A percentile compares a stretch with the other conserved stretches of the same genome.
These are phyloP conservation scores for Suhomyces sp. DNA, from an alignment of 805 yeast genomes.

Conservation along the genomic window DNA sequence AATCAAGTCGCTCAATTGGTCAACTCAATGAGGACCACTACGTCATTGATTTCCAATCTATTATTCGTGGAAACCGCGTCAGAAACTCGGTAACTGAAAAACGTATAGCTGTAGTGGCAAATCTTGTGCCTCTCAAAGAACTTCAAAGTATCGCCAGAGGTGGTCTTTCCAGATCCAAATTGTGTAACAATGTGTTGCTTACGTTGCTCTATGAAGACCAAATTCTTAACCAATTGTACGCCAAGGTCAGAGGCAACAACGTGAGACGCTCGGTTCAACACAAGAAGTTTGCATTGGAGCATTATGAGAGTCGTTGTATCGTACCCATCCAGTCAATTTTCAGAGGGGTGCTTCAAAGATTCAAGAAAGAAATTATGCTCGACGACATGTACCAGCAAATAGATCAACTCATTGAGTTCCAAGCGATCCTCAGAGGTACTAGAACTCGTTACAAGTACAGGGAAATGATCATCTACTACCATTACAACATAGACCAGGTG, in stretches of 20 bases:
- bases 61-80: slow-evolving; percentile 33
- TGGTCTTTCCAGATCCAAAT: slow-evolving; percentile 39
- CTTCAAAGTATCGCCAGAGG: slow-evolving; percentile 46
- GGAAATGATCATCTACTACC: slow-evolving; percentile 47
- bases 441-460: slow-evolving; percentile 35
- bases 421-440: slow-evolving; percentile 53
- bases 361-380: slow-evolving; percentile 49
- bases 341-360: slow-evolving; percentile 63
- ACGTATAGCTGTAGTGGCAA: slow-evolving; percentile 9
- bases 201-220: slow-evolving; percentile 40
- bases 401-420: slow-evolving; percentile 44
- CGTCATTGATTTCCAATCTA: slow-evolving; percentile 34
- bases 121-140: slow-evolving; percentile 17
- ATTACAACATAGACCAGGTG: slow-evolving; percentile 53
- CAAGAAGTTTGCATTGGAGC: slow-evolving; percentile 15
- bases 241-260: slow-evolving; percentile 43
- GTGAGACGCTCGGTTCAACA: slow-evolving; percentile 27
- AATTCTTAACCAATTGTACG: slow-evolving; percentile 36
- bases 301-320: slow-evolving; percentile 22
- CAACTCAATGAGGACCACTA: slow-evolving; percentile 1
- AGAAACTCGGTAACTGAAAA: slow-evolving; percentile 24
- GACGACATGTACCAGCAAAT: slow-evolving; percentile 52
- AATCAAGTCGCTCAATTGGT: slow-evolving; percentile 4
- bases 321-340: slow-evolving; percentile 53
- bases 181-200: slow-evolving; percentile 43